These are phyloP conservation scores for Salix caprea DNA, from an alignment of 345 rosid genomes.

Conservation along the genomic window DNA sequence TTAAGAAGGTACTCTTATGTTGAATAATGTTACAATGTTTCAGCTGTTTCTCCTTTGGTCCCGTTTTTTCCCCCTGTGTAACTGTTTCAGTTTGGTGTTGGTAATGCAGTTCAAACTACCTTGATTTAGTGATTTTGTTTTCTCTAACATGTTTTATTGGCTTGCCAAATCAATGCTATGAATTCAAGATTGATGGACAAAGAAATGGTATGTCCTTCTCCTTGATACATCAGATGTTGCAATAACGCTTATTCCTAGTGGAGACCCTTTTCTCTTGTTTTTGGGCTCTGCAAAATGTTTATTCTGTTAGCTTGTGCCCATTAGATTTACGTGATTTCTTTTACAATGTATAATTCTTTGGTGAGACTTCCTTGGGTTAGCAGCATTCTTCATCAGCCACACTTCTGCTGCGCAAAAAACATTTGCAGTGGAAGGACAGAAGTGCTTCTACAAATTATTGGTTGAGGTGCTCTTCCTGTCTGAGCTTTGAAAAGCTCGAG, in stretches of 20 bases:
- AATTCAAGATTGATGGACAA: constrained; percentile 63
- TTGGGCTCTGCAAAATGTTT: constrained; percentile 2
- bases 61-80: background rate
- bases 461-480: background rate
- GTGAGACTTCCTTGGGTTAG: background rate
- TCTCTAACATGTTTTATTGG: constrained; percentile 20
- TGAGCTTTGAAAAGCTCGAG: background rate
- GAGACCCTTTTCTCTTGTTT: background rate
- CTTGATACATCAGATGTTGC: constrained; percentile 6
- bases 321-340: background rate
- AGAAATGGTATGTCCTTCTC: constrained; percentile 67
- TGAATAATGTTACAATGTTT: background rate
- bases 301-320: background rate
- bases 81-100: constrained; percentile 10
- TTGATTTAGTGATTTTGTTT: constrained; percentile 11
- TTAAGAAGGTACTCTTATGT: constrained; percentile 50
- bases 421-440: background rate
- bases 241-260: constrained; percentile 9
- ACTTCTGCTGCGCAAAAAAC: background rate
- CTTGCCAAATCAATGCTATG: constrained; percentile 16
- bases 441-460: background rate
- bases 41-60: background rate
- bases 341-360: background rate
- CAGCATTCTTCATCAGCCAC: background rate
- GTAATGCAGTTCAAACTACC: constrained; percentile 18